phyloP scores from a whole-genome alignment of 495 filamentous ascomycete genomes.

The Chaetomidium leptoderma region DNA sequence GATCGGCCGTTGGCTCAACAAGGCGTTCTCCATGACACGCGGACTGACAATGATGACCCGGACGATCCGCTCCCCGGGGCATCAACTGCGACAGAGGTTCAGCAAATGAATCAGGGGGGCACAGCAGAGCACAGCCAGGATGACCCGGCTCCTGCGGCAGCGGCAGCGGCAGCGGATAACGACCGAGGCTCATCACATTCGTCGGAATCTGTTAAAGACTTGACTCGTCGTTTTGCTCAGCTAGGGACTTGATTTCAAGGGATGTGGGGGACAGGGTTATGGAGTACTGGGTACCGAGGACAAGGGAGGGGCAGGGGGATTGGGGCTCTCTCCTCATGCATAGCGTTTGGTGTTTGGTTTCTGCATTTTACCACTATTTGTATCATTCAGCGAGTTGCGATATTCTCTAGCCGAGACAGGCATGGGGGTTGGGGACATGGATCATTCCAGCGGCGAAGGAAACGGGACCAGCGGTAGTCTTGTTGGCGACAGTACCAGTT shows the following conservation, averaged over 20 bases:
- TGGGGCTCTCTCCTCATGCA: background rate
- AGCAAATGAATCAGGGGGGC: background rate
- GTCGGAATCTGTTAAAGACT: background rate
- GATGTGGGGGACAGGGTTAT: background rate
- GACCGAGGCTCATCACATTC: background rate
- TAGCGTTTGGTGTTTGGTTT: constrained; percentile 17
- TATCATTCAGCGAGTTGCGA: background rate
- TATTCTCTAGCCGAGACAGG: no score
- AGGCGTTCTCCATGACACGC: no score
- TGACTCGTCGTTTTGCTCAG: no score
- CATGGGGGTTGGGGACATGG: no score
- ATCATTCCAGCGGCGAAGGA: no score
- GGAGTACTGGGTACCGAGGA: background rate
- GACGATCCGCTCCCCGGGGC: background rate
- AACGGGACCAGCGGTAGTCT: no score
- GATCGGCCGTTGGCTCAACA: no score
- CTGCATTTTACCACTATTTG: background rate
- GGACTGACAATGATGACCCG: no score
- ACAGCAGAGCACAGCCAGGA: background rate
- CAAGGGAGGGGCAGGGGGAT: background rate
- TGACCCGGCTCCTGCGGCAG: background rate
- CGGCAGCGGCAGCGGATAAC: background rate
- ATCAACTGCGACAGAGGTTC: background rate
- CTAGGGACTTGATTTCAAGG: background rate
- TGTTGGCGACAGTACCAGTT: no score